These are phyloP conservation scores for Fusarium heterosporum DNA, from an alignment of 2,329 filamentous ascomycete species.

Conservation along the genomic window DNA sequence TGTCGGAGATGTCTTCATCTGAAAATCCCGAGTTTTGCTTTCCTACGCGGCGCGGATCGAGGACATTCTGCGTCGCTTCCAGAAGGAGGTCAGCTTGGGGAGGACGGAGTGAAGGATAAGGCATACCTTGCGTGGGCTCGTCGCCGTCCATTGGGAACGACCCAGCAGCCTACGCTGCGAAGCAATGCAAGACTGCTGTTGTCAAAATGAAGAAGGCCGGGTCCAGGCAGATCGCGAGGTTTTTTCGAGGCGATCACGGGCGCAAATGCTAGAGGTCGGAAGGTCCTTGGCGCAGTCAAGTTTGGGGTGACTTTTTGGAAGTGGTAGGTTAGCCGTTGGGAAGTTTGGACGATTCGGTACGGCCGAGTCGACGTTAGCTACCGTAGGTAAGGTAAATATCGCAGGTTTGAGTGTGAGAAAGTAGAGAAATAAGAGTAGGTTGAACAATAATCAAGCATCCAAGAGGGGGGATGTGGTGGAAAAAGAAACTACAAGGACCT, in stretches of 20 bases:
- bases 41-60: constrained; percentile 84
- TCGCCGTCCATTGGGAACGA: constrained; percentile 58
- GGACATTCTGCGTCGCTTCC: constrained; percentile 79
- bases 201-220: constrained; percentile 19
- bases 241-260: constrained; percentile 25
- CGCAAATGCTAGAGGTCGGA: constrained; percentile 24
- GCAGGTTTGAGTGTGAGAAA: constrained; percentile 12
- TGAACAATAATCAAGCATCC: constrained; percentile 25
- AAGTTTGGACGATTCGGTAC: constrained; percentile 21
- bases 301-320: constrained; percentile 23
- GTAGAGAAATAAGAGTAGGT: constrained; percentile 15
- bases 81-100: constrained; percentile 32
- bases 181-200: constrained; percentile 38
- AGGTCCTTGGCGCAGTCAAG: constrained; percentile 17
- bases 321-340: constrained; percentile 20
- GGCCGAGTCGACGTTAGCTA: constrained; percentile 11
- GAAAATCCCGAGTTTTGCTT: constrained; percentile 85
- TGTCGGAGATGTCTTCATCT: constrained; percentile 85
- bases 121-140: constrained; percentile 58
- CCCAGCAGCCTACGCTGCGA: constrained; percentile 47
- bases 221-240: constrained; percentile 5
- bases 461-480: constrained; percentile 29
- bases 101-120: constrained; percentile 6
- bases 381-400: constrained; percentile 3
- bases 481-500: constrained; percentile 40